Conservation (phyloP, 352 stramenopile species). For the Thalassiosira tumida region DNA sequence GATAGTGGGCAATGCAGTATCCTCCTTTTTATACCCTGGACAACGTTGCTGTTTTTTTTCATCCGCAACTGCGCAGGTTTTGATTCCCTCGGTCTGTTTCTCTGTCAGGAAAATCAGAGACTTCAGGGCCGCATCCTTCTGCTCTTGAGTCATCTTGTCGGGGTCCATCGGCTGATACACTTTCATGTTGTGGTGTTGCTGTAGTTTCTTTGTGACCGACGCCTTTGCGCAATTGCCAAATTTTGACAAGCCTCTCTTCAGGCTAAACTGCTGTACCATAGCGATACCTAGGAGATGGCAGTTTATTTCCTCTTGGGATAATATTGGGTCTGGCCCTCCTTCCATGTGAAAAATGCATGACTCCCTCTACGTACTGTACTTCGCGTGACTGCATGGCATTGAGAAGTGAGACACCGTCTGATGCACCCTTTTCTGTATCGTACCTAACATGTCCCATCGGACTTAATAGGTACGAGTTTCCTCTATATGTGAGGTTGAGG, state of each 20-base stretch:
- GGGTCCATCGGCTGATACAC: conserved; percentile 34
- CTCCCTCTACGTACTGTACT: too few relatives aligned
- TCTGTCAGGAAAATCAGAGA: conserved; percentile 79
- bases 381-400: too few relatives aligned
- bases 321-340: too few relatives aligned
- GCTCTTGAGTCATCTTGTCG: conserved; percentile 5
- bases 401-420: too few relatives aligned
- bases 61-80: not conserved
- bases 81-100: conserved; percentile 68
- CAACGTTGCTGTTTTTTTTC: not conserved
- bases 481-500: too few relatives aligned
- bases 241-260: conserved; percentile 68
- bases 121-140: conserved; percentile 31
- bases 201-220: conserved; percentile 60
- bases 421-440: too few relatives aligned
- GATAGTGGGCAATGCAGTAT: not conserved
- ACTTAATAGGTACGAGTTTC: too few relatives aligned
- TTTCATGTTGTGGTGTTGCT: conserved; percentile 60
- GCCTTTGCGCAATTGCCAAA: conserved; percentile 51
- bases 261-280: conserved; percentile 22
- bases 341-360: too few relatives aligned
- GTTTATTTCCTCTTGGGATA: not conserved
- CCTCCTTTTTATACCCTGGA: not conserved
- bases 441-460: too few relatives aligned
- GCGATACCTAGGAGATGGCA: not conserved